Evolutionary conservation across 331 rosid genomes (phyloP).

Genomic region (Phaseolus coccineus): DNA sequence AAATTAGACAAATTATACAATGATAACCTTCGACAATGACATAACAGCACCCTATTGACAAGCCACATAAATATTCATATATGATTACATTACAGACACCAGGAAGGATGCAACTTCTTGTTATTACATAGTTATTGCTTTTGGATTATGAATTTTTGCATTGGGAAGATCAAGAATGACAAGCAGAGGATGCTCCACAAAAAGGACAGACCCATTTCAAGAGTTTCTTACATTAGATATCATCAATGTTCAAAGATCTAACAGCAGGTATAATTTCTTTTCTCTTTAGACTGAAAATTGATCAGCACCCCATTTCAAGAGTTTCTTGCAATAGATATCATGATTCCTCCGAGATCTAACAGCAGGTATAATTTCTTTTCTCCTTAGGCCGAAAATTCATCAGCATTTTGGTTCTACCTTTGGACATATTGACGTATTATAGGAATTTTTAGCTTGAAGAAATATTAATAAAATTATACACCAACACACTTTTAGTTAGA

Average conservation of each 20-base stretch:
- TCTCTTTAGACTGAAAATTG: conserved; percentile 4
- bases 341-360: background rate
- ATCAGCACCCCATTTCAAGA: background rate
- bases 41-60: background rate
- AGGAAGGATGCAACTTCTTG: background rate
- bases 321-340: conserved; percentile 5
- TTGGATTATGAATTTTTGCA: background rate
- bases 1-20: conserved; percentile 20
- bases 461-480: conserved; percentile 18
- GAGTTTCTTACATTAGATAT: conserved; percentile 3
- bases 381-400: conserved; percentile 2
- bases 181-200: background rate
- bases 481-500: background rate
- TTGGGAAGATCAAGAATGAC: conserved; percentile 30
- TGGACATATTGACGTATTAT: background rate
- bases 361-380: conserved; percentile 9
- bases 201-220: background rate
- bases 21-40: background rate
- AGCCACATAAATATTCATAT: conserved; percentile 1
- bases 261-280: background rate
- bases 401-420: conserved; percentile 5
- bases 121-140: background rate
- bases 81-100: background rate
- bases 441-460: background rate
- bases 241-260: background rate